These are phyloP conservation scores for Eragrostis nindensis DNA, from an alignment of 176 grass and related monocot genomes.

Conservation along the genomic window DNA sequence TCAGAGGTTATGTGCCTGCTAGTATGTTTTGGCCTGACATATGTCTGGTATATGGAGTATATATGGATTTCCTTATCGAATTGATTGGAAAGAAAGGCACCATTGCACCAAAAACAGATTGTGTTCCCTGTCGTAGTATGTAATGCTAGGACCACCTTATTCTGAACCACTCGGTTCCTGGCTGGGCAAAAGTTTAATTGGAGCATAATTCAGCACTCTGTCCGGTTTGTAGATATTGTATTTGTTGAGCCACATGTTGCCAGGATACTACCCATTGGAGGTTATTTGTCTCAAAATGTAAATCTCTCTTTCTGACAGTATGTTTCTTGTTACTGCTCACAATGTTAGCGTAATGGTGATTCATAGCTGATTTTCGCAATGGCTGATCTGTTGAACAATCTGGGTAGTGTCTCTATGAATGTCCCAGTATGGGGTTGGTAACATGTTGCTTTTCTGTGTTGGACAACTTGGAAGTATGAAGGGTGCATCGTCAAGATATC, in stretches of 20 bases:
- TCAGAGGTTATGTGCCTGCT: slow-evolving; percentile 2
- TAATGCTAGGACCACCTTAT: not conserved
- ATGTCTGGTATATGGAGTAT: not conserved
- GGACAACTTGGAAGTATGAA: not conserved
- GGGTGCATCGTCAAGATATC: not conserved
- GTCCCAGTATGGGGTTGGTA: slow-evolving; percentile 9
- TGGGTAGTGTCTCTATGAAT: not conserved
- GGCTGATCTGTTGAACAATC: too few species aligned
- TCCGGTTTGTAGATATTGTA: not conserved
- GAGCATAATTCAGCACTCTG: not conserved
- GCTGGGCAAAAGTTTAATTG: not conserved
- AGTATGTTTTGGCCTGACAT: not conserved
- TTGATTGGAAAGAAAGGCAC: slow-evolving; percentile 16
- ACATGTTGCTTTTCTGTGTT: slow-evolving; percentile 18
- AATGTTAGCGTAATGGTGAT: not conserved
- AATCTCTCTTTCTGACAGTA: not conserved
- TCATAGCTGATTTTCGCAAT: not conserved
- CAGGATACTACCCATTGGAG: not conserved
- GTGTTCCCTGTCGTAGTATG: slow-evolving; percentile 10
- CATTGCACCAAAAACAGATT: slow-evolving; percentile 14
- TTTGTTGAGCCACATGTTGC: not conserved
- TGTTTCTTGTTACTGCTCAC: not conserved
- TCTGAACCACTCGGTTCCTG: slow-evolving; percentile 8
- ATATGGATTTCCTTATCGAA: slow-evolving; percentile 30
- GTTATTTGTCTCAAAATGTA: not conserved